phyloP scores from a whole-genome alignment of 75 land plant genomes.

The Larix kaempferi region DNA sequence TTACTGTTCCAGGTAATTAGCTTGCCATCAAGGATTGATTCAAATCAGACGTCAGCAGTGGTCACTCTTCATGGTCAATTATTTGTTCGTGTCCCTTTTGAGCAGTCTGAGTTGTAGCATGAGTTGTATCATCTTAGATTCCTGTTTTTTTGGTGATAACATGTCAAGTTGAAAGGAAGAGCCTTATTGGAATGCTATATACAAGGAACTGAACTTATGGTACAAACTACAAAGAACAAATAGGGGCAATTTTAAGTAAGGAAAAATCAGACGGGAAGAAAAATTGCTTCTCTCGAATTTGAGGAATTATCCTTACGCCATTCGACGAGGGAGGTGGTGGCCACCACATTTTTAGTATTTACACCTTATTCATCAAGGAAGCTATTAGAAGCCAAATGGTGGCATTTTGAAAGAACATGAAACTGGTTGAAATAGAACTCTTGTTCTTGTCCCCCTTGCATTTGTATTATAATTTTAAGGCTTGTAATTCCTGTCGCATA shows the following conservation, averaged over 20 bases:
- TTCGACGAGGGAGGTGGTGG: background rate
- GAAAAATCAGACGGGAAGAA: background rate
- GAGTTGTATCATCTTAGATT: background rate
- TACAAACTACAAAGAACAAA: constrained; percentile 1
- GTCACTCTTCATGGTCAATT: constrained; percentile 88
- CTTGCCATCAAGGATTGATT: constrained; percentile 84
- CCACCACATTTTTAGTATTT: background rate
- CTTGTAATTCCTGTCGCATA: background rate
- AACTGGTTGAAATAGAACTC: background rate
- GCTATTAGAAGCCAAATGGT: background rate
- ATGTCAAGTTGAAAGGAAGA: background rate
- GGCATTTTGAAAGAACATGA: background rate
- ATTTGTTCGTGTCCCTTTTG: constrained; percentile 89
- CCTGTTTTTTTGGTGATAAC: background rate
- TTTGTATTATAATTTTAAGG: background rate
- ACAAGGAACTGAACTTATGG: background rate
- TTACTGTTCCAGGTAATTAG: constrained; percentile 61
- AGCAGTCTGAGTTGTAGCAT: constrained; percentile 30
- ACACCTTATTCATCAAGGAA: background rate
- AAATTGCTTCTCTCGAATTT: background rate
- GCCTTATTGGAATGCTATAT: background rate
- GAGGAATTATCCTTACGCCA: background rate
- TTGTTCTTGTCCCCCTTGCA: too few relatives aligned
- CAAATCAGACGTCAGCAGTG: constrained; percentile 92
- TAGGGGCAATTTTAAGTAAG: background rate